These are phyloP conservation scores for Umbellularia californica DNA, from an alignment of 164 flowering plant genomes.

Conservation along the genomic window DNA sequence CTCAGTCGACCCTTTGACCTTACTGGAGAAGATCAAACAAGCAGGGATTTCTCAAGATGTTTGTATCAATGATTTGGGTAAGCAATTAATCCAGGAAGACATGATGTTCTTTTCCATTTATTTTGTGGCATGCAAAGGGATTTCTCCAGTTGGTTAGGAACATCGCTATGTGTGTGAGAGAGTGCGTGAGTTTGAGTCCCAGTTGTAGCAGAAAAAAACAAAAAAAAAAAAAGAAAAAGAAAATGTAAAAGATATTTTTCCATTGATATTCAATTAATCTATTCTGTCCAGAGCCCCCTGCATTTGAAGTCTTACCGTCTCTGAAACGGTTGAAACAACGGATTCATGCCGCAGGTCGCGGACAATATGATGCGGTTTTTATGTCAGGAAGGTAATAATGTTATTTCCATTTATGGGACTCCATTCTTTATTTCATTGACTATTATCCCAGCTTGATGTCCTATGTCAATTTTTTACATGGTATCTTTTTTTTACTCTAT, in stretches of 20 bases:
- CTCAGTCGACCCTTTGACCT: conserved; percentile 60
- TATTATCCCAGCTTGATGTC: background rate
- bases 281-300: conserved; percentile 70
- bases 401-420: background rate
- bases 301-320: conserved; percentile 89
- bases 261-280: background rate
- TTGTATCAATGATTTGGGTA: conserved; percentile 95
- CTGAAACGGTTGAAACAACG: conserved; percentile 80
- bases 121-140: background rate
- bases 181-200: too few relatives aligned
- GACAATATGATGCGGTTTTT: conserved; percentile 89
- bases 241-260: too few relatives aligned
- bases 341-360: conserved; percentile 72
- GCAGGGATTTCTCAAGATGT: conserved; percentile 83
- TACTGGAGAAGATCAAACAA: conserved; percentile 66
- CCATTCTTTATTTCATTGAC: background rate
- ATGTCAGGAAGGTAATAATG: conserved; percentile 91
- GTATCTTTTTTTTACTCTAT: background rate
- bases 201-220: too few relatives aligned
- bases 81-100: background rate
- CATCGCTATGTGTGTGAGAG: too few relatives aligned
- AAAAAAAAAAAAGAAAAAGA: too few relatives aligned
- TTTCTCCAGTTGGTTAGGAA: too few relatives aligned
- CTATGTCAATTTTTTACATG: background rate
- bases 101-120: background rate